phyloP scores from a whole-genome alignment of 2,329 filamentous ascomycete species.

The Paraconiothyrium sp. region DNA sequence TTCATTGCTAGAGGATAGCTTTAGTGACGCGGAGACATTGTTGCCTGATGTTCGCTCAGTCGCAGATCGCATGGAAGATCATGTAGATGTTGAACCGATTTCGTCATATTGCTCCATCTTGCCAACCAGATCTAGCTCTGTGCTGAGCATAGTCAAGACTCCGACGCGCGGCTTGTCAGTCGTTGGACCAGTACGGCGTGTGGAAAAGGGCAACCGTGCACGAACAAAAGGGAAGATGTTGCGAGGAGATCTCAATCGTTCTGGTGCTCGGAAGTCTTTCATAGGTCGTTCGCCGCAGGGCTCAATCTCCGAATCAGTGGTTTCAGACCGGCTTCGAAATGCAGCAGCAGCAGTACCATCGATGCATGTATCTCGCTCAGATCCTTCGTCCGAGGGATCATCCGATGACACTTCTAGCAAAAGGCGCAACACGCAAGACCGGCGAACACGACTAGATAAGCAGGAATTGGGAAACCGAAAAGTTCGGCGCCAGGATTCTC shows the following conservation, averaged over 20 bases:
- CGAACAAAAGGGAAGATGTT: constrained; percentile 22
- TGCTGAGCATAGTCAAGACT: constrained; percentile 41
- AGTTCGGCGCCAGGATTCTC: constrained; percentile 20
- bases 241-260: constrained; percentile 29
- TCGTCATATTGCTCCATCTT: constrained; percentile 19
- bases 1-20: constrained; percentile 35
- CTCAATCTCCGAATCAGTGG: constrained; percentile 11
- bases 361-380: not conserved
- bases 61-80: constrained; percentile 27
- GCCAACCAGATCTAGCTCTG: constrained; percentile 29
- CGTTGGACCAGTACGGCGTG: constrained; percentile 36
- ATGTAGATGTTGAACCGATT: constrained; percentile 29
- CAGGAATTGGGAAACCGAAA: constrained; percentile 8
- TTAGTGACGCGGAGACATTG: constrained; percentile 43
- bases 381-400: not conserved
- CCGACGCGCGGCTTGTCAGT: constrained; percentile 42
- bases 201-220: constrained; percentile 28
- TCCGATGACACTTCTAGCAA: not conserved
- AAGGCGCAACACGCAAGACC: not conserved
- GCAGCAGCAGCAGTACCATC: not conserved
- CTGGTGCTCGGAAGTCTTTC: constrained; percentile 38
- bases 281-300: constrained; percentile 25
- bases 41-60: constrained; percentile 34
- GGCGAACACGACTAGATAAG: not conserved
- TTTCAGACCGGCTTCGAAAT: constrained; percentile 3